Evolutionary conservation across 2,329 filamentous ascomycete genomes (phyloP), one percentile per base, ranked within the genome.

Genomic region (Aspergillus texensis): DNA sequence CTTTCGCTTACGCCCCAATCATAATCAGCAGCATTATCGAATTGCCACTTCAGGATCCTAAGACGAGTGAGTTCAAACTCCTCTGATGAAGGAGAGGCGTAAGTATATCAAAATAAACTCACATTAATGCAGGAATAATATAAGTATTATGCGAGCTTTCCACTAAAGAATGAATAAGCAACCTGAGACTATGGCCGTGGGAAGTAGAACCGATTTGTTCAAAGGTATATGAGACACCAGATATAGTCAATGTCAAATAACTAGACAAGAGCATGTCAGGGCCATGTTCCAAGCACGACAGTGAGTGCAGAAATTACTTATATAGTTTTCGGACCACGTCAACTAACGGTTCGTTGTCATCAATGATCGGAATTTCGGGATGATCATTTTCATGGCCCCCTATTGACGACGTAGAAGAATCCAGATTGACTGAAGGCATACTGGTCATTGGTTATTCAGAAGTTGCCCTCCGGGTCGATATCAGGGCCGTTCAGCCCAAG

Each of bases 1-100:
- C 83, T 84, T 69, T 84, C 80, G 61, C 87, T 86, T 32, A 88
- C 76, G 1, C 84, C 85, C 62, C 83, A 81, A 64, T 87, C 85
- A 57, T 84, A 83, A 55, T 82, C 75, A 48, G 84, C 82, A 4
- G 81, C 73, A 14, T 81, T 81, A 21, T 77, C 76, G 69, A 88
- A 88, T 58, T 87, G 82, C 69, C 83, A 85, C 73, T 85, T 86
- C 48, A 87, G 70, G 19, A 86, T 85, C 71, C 85, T 87, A 54
- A 9, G 28, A 43, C 36, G 3, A 16, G 39, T 21, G 19, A 53
- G 43, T 48, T 56, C 12, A 57, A n/a, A 46, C 39, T 24, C 28
- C n/a, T 24, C 45, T 4, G 16, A 43, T 8, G 1, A 39, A 32
- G 16, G 10, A 34, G n/a, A 28, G 8, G 8, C 11, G 4, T 60